Conservation (phyloP, 495 filamentous ascomycete species). For the Hypoxylon lenormandii region DNA sequence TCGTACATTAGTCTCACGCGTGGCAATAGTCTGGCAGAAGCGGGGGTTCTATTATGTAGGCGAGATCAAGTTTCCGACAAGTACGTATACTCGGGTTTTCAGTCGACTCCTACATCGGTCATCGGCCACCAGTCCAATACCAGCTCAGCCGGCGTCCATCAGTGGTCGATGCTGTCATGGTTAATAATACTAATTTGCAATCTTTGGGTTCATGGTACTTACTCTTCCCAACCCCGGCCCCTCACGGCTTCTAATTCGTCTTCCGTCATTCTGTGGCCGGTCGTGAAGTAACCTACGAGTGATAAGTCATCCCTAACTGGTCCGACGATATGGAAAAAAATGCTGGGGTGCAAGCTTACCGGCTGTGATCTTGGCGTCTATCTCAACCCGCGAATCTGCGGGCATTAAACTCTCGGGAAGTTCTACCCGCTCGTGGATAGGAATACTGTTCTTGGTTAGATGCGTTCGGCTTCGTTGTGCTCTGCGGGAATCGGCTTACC, state of each 20-base stretch:
- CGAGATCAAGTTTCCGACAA: constrained; percentile 41
- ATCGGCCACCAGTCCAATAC: constrained; percentile 30
- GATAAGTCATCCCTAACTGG: constrained; percentile 41
- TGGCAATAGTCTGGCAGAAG: constrained; percentile 39
- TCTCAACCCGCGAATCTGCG: constrained; percentile 93
- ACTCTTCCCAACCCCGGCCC: constrained; percentile 93
- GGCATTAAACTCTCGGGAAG: constrained; percentile 96
- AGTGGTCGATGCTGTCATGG: constrained; percentile 62
- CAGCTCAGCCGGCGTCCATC: constrained; percentile 20
- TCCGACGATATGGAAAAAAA: constrained; percentile 4
- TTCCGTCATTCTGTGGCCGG: constrained; percentile 86
- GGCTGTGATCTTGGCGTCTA: constrained; percentile 97
- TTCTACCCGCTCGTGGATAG: constrained; percentile 90
- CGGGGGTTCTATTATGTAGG: constrained; percentile 27
- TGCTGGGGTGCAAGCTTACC: constrained; percentile 72
- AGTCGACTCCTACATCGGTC: constrained; percentile 38
- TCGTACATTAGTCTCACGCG: constrained; percentile 48
- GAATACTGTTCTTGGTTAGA: constrained; percentile 68
- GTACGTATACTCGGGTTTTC: constrained; percentile 31
- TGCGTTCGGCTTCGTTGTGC: constrained; percentile 22
- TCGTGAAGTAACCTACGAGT: constrained; percentile 77
- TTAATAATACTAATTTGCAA: constrained; percentile 43
- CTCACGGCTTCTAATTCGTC: constrained; percentile 86
- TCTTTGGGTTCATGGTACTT: constrained; percentile 50
- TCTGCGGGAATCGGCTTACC: constrained; percentile 61